Conservation (phyloP, 495 filamentous ascomycete species). For the Neurospora africana region DNA sequence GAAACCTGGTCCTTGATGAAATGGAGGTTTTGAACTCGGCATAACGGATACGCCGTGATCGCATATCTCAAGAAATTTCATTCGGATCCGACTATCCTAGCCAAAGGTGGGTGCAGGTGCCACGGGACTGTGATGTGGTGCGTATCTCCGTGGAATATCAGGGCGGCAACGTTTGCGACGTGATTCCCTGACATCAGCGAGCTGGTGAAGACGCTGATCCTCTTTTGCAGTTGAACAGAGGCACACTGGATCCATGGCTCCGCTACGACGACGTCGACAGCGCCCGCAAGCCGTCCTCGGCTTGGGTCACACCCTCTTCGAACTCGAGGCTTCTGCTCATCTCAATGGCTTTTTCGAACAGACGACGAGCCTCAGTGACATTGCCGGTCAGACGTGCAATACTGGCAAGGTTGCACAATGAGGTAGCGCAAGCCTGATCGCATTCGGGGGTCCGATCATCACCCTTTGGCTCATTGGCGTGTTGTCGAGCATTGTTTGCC, state of each 20-base stretch:
- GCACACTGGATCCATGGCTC: neutral
- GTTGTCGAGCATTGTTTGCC: slow-evolving; percentile 62
- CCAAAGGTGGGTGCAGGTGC: neutral
- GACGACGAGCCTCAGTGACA: slow-evolving; percentile 48
- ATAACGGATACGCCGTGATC: neutral
- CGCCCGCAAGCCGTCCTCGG: slow-evolving; percentile 41
- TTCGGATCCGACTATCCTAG: neutral
- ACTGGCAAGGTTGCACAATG: slow-evolving; percentile 78
- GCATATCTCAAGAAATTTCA: neutral
- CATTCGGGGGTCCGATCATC: slow-evolving; percentile 66
- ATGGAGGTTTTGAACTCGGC: neutral
- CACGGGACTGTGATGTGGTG: neutral
- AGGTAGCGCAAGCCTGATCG: slow-evolving; percentile 71
- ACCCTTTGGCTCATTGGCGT: slow-evolving; percentile 36
- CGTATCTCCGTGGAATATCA: neutral
- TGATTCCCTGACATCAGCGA: neutral
- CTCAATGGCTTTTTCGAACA: slow-evolving; percentile 52
- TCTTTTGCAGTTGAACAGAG: neutral
- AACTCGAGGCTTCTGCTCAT: slow-evolving; percentile 55
- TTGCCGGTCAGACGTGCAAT: slow-evolving; percentile 64
- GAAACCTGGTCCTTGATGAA: neutral
- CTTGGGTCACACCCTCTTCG: slow-evolving; percentile 50
- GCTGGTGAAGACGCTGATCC: neutral
- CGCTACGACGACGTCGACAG: slow-evolving; percentile 2
- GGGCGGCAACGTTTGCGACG: neutral